Evolutionary conservation across 2,329 filamentous ascomycete species (phyloP), one percentile per base, ranked within the genome.

Genomic region (Westerdykella ornata): DNA sequence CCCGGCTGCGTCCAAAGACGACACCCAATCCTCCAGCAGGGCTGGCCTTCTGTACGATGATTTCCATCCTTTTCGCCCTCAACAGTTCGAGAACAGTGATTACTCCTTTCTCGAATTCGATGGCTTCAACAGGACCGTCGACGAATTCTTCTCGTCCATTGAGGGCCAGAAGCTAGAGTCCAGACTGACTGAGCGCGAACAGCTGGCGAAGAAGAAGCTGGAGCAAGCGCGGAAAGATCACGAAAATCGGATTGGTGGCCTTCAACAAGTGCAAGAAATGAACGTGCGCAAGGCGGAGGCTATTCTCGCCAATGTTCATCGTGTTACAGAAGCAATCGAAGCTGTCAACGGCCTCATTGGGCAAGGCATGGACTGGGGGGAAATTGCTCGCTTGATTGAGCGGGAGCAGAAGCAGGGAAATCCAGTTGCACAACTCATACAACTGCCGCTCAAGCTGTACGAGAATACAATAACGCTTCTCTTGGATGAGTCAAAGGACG

Each of bases 331-430:
- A 68, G 88, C 88, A 4, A 88, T 88, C 63, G 86, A 88, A 61
- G 88, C 92, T 3, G 83, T 98, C 39, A 97, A 94, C 62, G 86
- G 87, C 1, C 71, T 97, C n/a, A 80, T 98, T 45, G 80, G 80
- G 4, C 88, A 95, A 58, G 90, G 90, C 9, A 97, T 97, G 88
- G 92, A 98, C 56, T 98, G 92, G 92, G 81, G 88, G 9, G 85
- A 96, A 51, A 89, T 97, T 55, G 87, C 79, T 8, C 85, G 84
- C 44, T 70, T 98, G 47, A 85, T 98, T 39, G 88, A 95, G 61
- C 78, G 88, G 51, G 90, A 97, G 62, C 85, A 94, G 62, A 80
- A 74, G 46, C 75, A 82, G 37, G 75, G 80, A 19, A 98, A 98
- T 51, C 80, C 86, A 0, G 88, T 98, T 6, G 92, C 92, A 1